phyloP scores from a whole-genome alignment of 768 basidiomycete genomes.

The Agaricus blazei region DNA sequence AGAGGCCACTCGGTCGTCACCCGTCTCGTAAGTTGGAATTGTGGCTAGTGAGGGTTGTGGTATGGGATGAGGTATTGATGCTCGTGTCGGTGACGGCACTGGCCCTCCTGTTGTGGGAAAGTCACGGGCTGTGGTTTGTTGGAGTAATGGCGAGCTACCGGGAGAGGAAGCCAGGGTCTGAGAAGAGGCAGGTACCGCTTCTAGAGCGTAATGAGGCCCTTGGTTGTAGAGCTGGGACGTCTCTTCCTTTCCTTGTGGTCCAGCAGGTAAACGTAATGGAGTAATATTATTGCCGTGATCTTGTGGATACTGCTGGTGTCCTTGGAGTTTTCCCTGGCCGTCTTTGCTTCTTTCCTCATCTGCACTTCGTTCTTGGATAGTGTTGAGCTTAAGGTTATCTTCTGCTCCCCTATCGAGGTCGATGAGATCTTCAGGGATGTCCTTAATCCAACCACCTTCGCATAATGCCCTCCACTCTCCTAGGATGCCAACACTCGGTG shows the following conservation, averaged over 20 bases:
- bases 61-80: background rate
- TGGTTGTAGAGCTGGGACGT: background rate
- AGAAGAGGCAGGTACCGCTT: background rate
- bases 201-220: background rate
- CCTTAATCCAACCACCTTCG: slow-evolving; percentile 68
- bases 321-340: background rate
- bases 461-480: slow-evolving; percentile 71
- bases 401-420: slow-evolving; percentile 18
- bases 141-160: slow-evolving; percentile 2
- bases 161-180: background rate
- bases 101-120: background rate
- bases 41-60: background rate
- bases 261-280: background rate
- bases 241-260: background rate
- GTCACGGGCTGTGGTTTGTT: background rate
- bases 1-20: background rate
- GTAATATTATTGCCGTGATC: background rate
- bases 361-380: slow-evolving; percentile 6
- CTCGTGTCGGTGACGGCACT: background rate
- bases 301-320: background rate
- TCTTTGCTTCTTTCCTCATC: background rate
- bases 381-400: slow-evolving; percentile 8
- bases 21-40: background rate
- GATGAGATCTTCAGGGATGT: slow-evolving; percentile 41
- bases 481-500: slow-evolving; percentile 63